A percentile compares a stretch with the other conserved stretches of the same genome.
Conservation (phyloP, 768 basidiomycete species). For the Auricularia sp. region DNA sequence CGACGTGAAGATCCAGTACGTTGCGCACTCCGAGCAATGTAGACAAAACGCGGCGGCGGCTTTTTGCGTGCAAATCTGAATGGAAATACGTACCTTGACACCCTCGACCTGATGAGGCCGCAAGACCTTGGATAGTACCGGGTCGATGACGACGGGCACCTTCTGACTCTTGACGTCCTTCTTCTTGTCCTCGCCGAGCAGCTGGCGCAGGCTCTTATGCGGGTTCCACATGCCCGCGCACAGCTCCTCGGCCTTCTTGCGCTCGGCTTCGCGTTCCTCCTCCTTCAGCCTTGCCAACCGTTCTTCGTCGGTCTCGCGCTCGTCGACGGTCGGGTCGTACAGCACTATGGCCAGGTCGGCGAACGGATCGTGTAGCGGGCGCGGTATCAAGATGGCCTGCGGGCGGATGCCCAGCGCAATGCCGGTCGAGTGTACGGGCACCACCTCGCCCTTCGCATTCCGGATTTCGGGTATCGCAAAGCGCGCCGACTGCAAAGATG, state of each 20-base stretch:
- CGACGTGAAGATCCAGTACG: too few relatives aligned
- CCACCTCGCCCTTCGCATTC: constrained; percentile 54
- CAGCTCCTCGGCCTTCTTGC: constrained; percentile 58
- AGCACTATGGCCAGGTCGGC: constrained; percentile 94
- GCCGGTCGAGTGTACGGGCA: constrained; percentile 50
- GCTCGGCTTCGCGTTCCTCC: constrained; percentile 54
- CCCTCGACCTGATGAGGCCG: constrained; percentile 98
- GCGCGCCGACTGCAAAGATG: constrained; percentile 35
- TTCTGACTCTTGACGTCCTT: constrained; percentile 60
- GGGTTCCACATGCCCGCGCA: constrained; percentile 73
- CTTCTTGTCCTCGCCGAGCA: constrained; percentile 63
- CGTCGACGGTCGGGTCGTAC: constrained; percentile 93
- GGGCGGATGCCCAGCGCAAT: constrained; percentile 79
- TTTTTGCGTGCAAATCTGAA: not conserved
- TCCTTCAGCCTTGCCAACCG: constrained; percentile 62
- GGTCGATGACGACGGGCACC: constrained; percentile 96
- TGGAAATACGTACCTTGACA: constrained; percentile 62
- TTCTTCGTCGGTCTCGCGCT: constrained; percentile 84
- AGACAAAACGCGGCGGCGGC: too few relatives aligned
- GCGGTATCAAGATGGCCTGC: constrained; percentile 67
- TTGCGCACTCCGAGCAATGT: too few relatives aligned
- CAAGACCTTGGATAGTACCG: constrained; percentile 73
- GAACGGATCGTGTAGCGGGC: constrained; percentile 96
- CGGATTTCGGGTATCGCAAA: constrained; percentile 82
- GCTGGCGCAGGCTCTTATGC: constrained; percentile 78